phyloP scores from a whole-genome alignment of 768 basidiomycete genomes.

The Mycena alexandri region DNA sequence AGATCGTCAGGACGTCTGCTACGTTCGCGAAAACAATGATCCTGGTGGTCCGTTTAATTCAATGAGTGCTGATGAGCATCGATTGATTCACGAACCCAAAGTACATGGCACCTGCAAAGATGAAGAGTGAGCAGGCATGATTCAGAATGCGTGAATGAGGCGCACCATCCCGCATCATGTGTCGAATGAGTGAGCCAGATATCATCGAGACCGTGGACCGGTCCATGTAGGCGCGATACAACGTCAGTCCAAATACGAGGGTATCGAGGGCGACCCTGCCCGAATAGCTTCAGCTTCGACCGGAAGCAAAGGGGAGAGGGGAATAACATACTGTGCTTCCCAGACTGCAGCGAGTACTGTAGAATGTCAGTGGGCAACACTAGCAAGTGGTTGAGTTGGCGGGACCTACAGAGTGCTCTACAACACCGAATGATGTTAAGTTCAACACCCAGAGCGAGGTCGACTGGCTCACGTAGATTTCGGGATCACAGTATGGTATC shows the following conservation, averaged over 20 bases:
- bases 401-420: slow-evolving; percentile 14
- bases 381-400: background rate
- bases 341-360: slow-evolving; percentile 14
- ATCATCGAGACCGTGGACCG: background rate
- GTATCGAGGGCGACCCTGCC: slow-evolving; percentile 18
- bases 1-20: slow-evolving; percentile 27
- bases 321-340: slow-evolving; percentile 24
- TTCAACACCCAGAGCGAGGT: background rate
- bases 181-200: slow-evolving; percentile 22
- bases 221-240: slow-evolving; percentile 22
- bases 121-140: no score
- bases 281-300: background rate
- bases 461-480: slow-evolving; percentile 17
- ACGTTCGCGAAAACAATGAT: slow-evolving; percentile 34
- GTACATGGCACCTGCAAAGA: slow-evolving; percentile 38
- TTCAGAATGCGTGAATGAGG: no score
- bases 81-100: slow-evolving; percentile 25
- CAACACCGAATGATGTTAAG: no score
- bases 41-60: slow-evolving; percentile 1
- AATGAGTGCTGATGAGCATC: background rate
- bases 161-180: slow-evolving; percentile 33
- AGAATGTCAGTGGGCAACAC: background rate
- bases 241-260: slow-evolving; percentile 27
- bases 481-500: slow-evolving; percentile 35
- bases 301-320: background rate